These are phyloP conservation scores for Sarocladium brachiariae DNA, from an alignment of 2,329 filamentous ascomycete species.

Conservation along the genomic window DNA sequence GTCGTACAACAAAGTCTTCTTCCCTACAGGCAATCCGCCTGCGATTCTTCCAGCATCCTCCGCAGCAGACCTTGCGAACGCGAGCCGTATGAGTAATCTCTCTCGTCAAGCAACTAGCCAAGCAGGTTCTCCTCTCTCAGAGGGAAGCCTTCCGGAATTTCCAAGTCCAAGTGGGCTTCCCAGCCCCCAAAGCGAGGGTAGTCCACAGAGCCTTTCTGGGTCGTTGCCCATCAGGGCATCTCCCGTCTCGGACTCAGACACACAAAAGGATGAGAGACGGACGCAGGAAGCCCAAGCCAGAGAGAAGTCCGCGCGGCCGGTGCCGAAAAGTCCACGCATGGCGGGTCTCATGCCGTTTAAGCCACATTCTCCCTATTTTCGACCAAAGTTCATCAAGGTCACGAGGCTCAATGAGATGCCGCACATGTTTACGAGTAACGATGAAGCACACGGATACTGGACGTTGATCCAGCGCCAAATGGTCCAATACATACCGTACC, in stretches of 20 bases:
- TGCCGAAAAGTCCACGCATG: background rate
- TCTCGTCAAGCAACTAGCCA: background rate
- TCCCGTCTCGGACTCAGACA: conserved; percentile 9
- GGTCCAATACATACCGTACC: conserved; percentile 29
- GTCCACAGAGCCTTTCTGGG: conserved; percentile 17
- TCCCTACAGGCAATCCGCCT: conserved; percentile 16
- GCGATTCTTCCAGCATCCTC: conserved; percentile 7
- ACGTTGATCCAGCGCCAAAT: conserved; percentile 28
- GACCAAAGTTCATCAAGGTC: conserved; percentile 23
- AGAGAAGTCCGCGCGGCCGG: background rate
- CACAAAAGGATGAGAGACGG: conserved; percentile 14
- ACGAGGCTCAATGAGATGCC: conserved; percentile 27
- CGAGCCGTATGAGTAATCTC: conserved; percentile 1
- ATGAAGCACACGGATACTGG: conserved; percentile 32
- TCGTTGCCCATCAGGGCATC: background rate
- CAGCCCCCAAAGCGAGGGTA: conserved; percentile 28
- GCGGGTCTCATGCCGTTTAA: conserved; percentile 29
- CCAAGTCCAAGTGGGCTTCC: conserved; percentile 18
- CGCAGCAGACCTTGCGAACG: conserved; percentile 1
- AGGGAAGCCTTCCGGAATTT: background rate
- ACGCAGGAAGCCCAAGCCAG: background rate
- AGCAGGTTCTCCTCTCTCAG: background rate
- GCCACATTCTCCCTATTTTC: conserved; percentile 30
- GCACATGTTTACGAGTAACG: conserved; percentile 21
- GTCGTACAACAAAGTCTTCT: conserved; percentile 29